A percentile compares a stretch with the other conserved stretches of the same genome.
Evolutionary conservation across 1,284 basidiomycete species (phyloP).

Genomic region (Porogramme epimiltina): DNA sequence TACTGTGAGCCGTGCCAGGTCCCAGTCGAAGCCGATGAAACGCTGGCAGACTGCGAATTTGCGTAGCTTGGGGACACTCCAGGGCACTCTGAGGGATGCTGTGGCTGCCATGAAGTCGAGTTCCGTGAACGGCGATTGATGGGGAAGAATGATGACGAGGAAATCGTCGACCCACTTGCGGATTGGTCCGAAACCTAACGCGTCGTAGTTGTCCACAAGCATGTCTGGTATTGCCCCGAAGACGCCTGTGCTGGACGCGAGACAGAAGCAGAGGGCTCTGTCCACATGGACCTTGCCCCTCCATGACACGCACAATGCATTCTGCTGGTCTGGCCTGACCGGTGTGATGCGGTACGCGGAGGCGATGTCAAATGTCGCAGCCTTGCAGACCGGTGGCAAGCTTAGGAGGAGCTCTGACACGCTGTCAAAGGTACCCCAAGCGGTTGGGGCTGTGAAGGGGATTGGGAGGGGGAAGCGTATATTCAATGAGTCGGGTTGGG

Average conservation of each 20-base stretch:
- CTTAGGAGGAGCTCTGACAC: constrained; percentile 23
- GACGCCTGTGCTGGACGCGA: constrained; percentile 36
- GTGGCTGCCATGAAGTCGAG: constrained; percentile 34
- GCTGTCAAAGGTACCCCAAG: constrained; percentile 37
- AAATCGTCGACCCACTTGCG: constrained; percentile 48
- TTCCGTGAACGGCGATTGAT: constrained; percentile 28
- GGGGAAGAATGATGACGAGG: constrained; percentile 32
- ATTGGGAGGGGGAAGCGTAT: no score
- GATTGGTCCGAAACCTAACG: constrained; percentile 24
- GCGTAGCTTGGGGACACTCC: constrained; percentile 33
- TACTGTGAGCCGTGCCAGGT: constrained; percentile 28
- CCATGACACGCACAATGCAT: constrained; percentile 32
- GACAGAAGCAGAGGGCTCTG: constrained; percentile 34
- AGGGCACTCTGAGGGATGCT: constrained; percentile 32
- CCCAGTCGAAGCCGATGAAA: constrained; percentile 43
- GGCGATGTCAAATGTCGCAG: constrained; percentile 40
- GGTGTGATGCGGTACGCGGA: constrained; percentile 40
- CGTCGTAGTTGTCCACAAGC: constrained; percentile 34
- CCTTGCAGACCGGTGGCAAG: constrained; percentile 31
- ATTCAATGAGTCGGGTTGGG: neutral
- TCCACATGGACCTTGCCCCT: constrained; percentile 34
- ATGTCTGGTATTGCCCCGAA: constrained; percentile 41
- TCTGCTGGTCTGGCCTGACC: constrained; percentile 35
- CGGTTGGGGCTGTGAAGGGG: constrained; percentile 18
- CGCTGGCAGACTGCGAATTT: constrained; percentile 25